phyloP scores from a whole-genome alignment of 345 rosid species.

The Passiflora organensis region DNA sequence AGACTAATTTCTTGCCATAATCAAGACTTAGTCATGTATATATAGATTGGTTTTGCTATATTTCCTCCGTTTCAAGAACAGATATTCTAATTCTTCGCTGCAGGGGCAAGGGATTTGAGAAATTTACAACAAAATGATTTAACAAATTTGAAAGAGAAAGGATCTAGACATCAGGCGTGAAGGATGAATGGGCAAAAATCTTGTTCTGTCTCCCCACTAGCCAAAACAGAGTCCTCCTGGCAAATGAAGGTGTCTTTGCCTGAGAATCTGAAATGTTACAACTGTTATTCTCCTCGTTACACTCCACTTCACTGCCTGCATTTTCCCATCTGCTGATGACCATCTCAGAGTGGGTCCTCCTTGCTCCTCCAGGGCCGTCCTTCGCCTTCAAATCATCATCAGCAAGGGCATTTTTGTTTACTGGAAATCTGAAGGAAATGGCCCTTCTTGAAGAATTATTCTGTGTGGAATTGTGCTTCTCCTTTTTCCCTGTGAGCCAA shows the following conservation, averaged over 20 bases:
- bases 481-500: constrained; percentile 73
- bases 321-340: constrained; percentile 35
- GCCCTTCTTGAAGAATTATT: constrained; percentile 52
- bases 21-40: too few species aligned
- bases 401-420: constrained; percentile 14
- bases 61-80: too few species aligned
- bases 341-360: constrained; percentile 36
- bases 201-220: constrained; percentile 84
- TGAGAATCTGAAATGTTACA: constrained; percentile 34
- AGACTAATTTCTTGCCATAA: too few species aligned
- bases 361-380: constrained; percentile 11
- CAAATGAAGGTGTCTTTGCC: constrained; percentile 80
- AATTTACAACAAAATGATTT: constrained; percentile 5
- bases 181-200: constrained; percentile 82
- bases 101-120: too few species aligned
- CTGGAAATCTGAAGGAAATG: constrained; percentile 53
- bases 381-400: constrained; percentile 25
- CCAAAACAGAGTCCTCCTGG: constrained; percentile 91
- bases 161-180: constrained; percentile 42
- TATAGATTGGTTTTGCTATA: too few species aligned
- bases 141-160: not conserved
- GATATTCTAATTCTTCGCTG: too few species aligned
- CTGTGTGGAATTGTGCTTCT: constrained; percentile 35
- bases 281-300: constrained; percentile 47
- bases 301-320: constrained; percentile 30